Base-by-base conservation (phyloP, 2,329 filamentous ascomycete genomes). In the Hymenoscyphus scutula region DNA sequence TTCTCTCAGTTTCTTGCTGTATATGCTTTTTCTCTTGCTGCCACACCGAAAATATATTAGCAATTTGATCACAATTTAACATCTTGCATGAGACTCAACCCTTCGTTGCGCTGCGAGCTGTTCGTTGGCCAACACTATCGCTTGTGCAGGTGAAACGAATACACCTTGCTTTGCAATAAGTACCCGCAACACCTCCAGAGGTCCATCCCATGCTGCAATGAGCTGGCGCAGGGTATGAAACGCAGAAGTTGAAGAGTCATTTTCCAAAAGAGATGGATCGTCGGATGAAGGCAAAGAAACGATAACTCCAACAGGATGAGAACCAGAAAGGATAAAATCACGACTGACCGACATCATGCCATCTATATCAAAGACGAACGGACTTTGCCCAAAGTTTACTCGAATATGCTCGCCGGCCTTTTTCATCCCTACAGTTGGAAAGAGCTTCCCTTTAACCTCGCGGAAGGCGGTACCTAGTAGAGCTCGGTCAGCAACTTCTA, bases 331-430 rank as follows among this genome's bases (percentile, higher is more conserved):
- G 48, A n/a, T 53, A 62, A 62, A 65, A 48, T 60, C 61, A 38
- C 58, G 60, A 77, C 83, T 71, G 82, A 90, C 90, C 80, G 83
- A 84, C 79, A 97, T 89, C 82, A 95, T 85, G 64, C 85, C 84
- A 75, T 97, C 91, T 69, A 99, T 98, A 74, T 97, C 91, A 77
- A 89, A 99, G 53, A 91, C 83, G 75, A 98, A 98, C 3, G 90
- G 89, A 59, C 83, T 84, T 75, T 89, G 85, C 55, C 87, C 87
- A 76, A 90, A 89, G 71, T 90, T 90, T 67, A 81, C 84, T 64
- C 80, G 77, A 62, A 89, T 74, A 67, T 85, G 81, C 70, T 89
- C 87, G 53, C 85, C 84, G 0, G 81, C 75, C 71, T 84, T 87
- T 72, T 88, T 89, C 59, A 90, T 77, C n/a, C 87, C 86, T 27